A percentile compares a stretch with the other conserved stretches of the same genome.
Evolutionary conservation across 1,139 yeast genomes (phyloP).

Genomic region (Yamadazyma mexicana): DNA sequence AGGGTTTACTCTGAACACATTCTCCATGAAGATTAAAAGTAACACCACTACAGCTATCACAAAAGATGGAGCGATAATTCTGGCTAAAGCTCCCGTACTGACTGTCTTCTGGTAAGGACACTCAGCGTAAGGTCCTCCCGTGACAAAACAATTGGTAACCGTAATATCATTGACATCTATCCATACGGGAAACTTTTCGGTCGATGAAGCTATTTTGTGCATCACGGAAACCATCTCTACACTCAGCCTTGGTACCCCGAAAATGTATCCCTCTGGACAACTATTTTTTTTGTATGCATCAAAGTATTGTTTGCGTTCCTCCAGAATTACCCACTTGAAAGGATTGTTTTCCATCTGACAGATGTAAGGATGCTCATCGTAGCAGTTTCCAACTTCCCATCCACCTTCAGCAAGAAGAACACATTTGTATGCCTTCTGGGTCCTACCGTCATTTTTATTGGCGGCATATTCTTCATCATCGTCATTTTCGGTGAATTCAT

Average conservation of each 20-base stretch:
- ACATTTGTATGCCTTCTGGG: conserved; percentile 53
- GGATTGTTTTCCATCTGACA: conserved; percentile 50
- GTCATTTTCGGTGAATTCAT: conserved; percentile 1
- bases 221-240: conserved; percentile 36
- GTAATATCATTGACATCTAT: conserved; percentile 80
- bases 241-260: conserved; percentile 58
- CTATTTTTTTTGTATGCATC: conserved; percentile 33
- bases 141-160: conserved; percentile 76
- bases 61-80: conserved; percentile 66
- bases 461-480: not conserved
- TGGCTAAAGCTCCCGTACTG: conserved; percentile 56
- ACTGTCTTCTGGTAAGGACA: conserved; percentile 75
- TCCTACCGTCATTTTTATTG: conserved; percentile 1
- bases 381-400: conserved; percentile 68
- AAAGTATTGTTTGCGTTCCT: conserved; percentile 48
- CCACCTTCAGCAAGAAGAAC: conserved; percentile 52
- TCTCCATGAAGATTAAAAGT: conserved; percentile 39
- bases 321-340: conserved; percentile 49
- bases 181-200: conserved; percentile 56
- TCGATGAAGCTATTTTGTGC: conserved; percentile 19
- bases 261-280: conserved; percentile 53
- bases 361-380: conserved; percentile 47
- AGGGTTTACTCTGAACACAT: conserved; percentile 33
- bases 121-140: conserved; percentile 74
- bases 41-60: conserved; percentile 55